Evolutionary conservation across 257 asterid species (phyloP).

Genomic region (Primulina tabacum): DNA sequence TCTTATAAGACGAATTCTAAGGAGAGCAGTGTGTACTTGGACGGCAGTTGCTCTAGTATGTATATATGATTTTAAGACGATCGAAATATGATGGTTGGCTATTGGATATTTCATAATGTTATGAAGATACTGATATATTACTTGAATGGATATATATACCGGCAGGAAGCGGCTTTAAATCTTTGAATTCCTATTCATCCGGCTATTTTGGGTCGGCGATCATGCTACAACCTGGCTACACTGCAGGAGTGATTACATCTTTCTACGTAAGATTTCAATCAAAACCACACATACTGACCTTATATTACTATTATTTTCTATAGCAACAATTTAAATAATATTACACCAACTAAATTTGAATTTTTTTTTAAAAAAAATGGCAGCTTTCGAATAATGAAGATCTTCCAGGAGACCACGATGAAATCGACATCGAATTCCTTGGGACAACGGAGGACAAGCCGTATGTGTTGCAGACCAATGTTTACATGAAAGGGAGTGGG

Average conservation of each 20-base stretch:
- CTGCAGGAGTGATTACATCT: slow-evolving; percentile 90
- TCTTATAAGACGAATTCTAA: no score
- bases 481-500: slow-evolving; percentile 76
- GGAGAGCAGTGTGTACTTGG: no score
- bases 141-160: no score
- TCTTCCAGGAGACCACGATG: slow-evolving; percentile 78
- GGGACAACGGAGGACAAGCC: slow-evolving; percentile 76
- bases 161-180: slow-evolving; percentile 88
- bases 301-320: no score
- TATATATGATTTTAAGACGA: no score
- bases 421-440: slow-evolving; percentile 76
- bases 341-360: no score
- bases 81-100: no score
- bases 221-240: slow-evolving; percentile 78
- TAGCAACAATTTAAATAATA: no score
- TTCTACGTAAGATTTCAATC: slow-evolving; percentile 49
- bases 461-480: slow-evolving; percentile 76
- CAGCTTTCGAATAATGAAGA: slow-evolving; percentile 73
- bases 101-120: no score
- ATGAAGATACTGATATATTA: no score
- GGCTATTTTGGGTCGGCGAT: slow-evolving; percentile 73
- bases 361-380: no score
- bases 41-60: no score
- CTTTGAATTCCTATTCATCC: slow-evolving; percentile 49
- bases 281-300: not conserved